phyloP scores from a whole-genome alignment of 2,329 filamentous ascomycete species.

The Fusarium phyllophilum region DNA sequence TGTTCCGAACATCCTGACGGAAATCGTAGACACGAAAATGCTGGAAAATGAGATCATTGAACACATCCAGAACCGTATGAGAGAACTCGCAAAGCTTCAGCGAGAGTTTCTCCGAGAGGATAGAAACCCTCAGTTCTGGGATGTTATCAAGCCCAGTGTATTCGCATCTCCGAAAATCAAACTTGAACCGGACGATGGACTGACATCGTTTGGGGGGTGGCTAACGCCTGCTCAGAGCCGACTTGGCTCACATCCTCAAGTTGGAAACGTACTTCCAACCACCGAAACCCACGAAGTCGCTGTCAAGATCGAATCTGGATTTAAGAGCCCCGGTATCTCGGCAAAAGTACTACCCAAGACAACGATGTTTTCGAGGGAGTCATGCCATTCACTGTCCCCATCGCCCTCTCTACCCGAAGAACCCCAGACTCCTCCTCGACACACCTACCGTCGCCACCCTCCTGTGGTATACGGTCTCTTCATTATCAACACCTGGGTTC shows the following conservation, averaged over 20 bases:
- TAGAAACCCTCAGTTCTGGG: constrained; percentile 46
- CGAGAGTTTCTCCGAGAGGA: constrained; percentile 49
- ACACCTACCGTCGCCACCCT: constrained; percentile 45
- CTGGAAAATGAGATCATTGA: constrained; percentile 47
- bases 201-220: constrained; percentile 11
- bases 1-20: constrained; percentile 53
- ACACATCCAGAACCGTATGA: constrained; percentile 51
- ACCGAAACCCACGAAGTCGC: not conserved
- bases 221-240: constrained; percentile 1
- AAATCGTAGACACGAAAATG: constrained; percentile 48
- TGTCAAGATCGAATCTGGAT: constrained; percentile 21
- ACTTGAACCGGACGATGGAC: constrained; percentile 27
- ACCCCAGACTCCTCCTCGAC: constrained; percentile 12
- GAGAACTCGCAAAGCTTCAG: constrained; percentile 49
- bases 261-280: constrained; percentile 23
- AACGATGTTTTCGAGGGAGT: not conserved
- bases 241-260: not conserved
- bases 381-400: not conserved
- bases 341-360: not conserved
- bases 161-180: constrained; percentile 35
- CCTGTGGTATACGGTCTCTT: constrained; percentile 58
- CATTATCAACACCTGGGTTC: constrained; percentile 52
- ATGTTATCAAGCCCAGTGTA: constrained; percentile 38
- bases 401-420: not conserved
- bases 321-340: constrained; percentile 14